phyloP scores from a whole-genome alignment of 495 filamentous ascomycete species.

The Podospora tetraspora region DNA sequence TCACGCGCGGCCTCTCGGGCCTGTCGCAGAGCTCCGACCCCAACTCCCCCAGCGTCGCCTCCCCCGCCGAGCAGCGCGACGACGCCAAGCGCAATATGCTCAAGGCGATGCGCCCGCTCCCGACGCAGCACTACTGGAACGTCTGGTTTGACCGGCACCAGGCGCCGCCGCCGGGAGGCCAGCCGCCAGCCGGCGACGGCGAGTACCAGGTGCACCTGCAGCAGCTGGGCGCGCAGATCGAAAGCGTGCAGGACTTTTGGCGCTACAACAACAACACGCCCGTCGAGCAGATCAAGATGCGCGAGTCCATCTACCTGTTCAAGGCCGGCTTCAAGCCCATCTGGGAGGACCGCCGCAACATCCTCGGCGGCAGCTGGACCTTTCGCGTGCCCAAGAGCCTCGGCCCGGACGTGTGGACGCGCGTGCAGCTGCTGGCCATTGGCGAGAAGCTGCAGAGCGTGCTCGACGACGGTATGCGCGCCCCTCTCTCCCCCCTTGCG shows the following conservation, averaged over 20 bases:
- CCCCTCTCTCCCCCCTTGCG: not conserved
- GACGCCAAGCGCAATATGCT: slow-evolving; percentile 56
- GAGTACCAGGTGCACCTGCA: slow-evolving; percentile 61
- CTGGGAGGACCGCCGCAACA: slow-evolving; percentile 86
- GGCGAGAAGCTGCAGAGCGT: slow-evolving; percentile 77
- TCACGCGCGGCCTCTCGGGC: slow-evolving; percentile 50
- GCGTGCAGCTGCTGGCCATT: slow-evolving; percentile 73
- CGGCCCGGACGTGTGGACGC: slow-evolving; percentile 72
- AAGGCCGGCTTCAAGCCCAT: slow-evolving; percentile 78
- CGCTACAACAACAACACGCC: slow-evolving; percentile 85
- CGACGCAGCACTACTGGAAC: slow-evolving; percentile 58
- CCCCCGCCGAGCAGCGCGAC: slow-evolving; percentile 52
- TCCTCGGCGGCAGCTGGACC: slow-evolving; percentile 76
- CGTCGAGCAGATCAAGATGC: slow-evolving; percentile 65
- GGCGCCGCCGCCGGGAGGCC: slow-evolving; percentile 6
- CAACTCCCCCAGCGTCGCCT: slow-evolving; percentile 46
- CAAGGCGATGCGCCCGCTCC: slow-evolving; percentile 54
- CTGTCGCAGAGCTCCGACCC: slow-evolving; percentile 46
- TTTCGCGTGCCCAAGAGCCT: slow-evolving; percentile 74
- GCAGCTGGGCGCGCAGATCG: slow-evolving; percentile 61
- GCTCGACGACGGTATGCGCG: slow-evolving; percentile 58
- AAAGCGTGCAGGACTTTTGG: slow-evolving; percentile 79
- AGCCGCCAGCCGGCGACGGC: slow-evolving; percentile 13
- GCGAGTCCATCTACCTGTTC: slow-evolving; percentile 83
- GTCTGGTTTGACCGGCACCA: slow-evolving; percentile 52